Evolutionary conservation across 768 basidiomycete genomes (phyloP).

Genomic region (Podaxis sp.): DNA sequence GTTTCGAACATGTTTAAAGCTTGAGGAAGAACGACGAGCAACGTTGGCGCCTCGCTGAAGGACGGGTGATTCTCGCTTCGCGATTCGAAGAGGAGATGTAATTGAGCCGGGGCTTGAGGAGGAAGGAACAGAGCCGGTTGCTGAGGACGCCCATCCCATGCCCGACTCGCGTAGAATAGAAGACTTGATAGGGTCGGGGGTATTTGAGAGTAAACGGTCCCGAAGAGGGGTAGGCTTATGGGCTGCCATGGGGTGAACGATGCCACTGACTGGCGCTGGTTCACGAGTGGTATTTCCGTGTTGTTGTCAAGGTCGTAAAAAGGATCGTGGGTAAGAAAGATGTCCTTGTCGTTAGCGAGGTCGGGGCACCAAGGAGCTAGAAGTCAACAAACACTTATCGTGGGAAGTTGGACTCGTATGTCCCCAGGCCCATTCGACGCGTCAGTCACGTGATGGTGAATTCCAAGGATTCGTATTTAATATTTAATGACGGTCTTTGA

Average conservation of each 20-base stretch:
- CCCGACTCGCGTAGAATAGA: constrained; percentile 64
- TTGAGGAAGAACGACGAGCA: constrained; percentile 71
- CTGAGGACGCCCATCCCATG: constrained; percentile 57
- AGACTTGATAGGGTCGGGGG: constrained; percentile 62
- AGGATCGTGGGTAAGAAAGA: constrained; percentile 13
- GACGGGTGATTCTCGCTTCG: constrained; percentile 60
- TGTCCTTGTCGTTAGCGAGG: constrained; percentile 18
- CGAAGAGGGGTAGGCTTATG: constrained; percentile 46
- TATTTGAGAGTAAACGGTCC: constrained; percentile 60
- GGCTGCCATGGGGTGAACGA: constrained; percentile 28
- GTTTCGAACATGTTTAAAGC: constrained; percentile 74
- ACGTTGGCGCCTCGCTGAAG: constrained; percentile 46
- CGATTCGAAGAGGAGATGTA: constrained; percentile 70
- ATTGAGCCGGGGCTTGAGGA: constrained; percentile 34
- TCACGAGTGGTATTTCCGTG: background rate
- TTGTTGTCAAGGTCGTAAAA: constrained; percentile 13
- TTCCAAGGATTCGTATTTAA: background rate
- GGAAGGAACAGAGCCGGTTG: constrained; percentile 29
- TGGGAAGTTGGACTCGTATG: constrained; percentile 29
- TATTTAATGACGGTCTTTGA: too few relatives aligned
- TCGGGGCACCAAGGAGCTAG: constrained; percentile 16
- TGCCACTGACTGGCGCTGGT: constrained; percentile 11
- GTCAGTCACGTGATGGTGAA: constrained; percentile 41
- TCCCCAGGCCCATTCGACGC: constrained; percentile 24
- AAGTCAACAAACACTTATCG: constrained; percentile 40